Evolutionary conservation across 2,329 filamentous ascomycete species (phyloP).

Genomic region (Drechslerella coelobrocha): DNA sequence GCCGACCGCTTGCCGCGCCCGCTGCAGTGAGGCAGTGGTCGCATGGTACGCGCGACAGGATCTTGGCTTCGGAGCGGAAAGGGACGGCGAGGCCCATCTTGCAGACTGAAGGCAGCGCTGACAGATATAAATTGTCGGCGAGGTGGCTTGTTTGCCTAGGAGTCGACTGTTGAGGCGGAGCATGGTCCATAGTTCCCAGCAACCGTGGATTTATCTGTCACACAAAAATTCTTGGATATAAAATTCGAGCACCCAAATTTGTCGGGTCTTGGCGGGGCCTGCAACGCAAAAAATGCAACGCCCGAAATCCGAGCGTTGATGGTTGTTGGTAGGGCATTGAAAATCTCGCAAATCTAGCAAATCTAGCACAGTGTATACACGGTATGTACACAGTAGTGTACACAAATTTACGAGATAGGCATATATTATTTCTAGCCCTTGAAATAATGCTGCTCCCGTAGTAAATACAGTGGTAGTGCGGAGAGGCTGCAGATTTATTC

Average conservation of each 20-base stretch:
- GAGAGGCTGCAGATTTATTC: too few relatives aligned
- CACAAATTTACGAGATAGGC: too few relatives aligned
- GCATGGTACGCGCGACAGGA: constrained; percentile 32
- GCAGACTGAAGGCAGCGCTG: constrained; percentile 39
- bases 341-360: too few relatives aligned
- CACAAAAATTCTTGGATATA: constrained; percentile 24
- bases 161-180: constrained; percentile 48
- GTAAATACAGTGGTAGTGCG: too few relatives aligned
- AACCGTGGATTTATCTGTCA: constrained; percentile 20
- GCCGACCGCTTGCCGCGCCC: constrained; percentile 1
- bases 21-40: constrained; percentile 25
- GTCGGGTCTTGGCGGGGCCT: constrained; percentile 9
- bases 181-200: constrained; percentile 34
- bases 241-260: constrained; percentile 7
- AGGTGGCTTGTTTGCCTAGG: constrained; percentile 49
- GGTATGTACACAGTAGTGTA: too few relatives aligned
- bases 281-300: constrained; percentile 33
- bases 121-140: constrained; percentile 41
- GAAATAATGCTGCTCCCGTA: too few relatives aligned
- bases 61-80: constrained; percentile 7
- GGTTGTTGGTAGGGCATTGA: too few relatives aligned
- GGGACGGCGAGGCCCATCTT: constrained; percentile 33
- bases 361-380: too few relatives aligned
- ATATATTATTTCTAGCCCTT: too few relatives aligned
- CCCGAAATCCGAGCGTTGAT: background rate